phyloP scores from a whole-genome alignment of 1,139 yeast genomes.

The Geotrichum candidum region DNA sequence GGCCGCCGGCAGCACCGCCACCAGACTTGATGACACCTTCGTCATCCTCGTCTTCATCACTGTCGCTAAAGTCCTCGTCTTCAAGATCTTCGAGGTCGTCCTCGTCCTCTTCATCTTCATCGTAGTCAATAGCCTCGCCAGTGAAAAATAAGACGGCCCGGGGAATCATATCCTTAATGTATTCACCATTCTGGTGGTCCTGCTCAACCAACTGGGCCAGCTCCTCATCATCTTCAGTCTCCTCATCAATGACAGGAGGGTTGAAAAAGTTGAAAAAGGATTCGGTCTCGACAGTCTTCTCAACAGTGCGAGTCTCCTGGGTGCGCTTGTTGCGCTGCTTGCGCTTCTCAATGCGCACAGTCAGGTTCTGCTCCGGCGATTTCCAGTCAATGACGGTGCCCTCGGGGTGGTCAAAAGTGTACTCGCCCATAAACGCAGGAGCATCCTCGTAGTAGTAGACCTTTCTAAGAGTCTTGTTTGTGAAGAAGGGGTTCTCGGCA shows the following conservation, averaged over 20 bases:
- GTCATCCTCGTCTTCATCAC: conserved; percentile 32
- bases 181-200: conserved; percentile 95
- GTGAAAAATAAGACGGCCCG: conserved; percentile 98
- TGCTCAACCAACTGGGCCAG: conserved; percentile 73
- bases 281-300: conserved; percentile 85
- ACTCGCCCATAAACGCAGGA: conserved; percentile 71
- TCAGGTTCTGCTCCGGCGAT: conserved; percentile 72
- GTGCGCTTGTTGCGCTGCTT: conserved; percentile 98
- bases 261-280: conserved; percentile 93
- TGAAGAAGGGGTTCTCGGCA: conserved; percentile 67
- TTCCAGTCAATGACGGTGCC: conserved; percentile 86
- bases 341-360: conserved; percentile 84
- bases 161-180: conserved; percentile 92
- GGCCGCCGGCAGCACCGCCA: conserved; percentile 29
- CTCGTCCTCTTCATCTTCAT: conserved; percentile 49
- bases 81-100: conserved; percentile 45
- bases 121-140: conserved; percentile 74
- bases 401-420: conserved; percentile 93
- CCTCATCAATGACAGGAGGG: conserved; percentile 59
- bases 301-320: conserved; percentile 93
- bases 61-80: conserved; percentile 42
- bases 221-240: conserved; percentile 42
- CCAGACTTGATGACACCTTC: conserved; percentile 12
- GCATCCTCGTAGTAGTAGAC: conserved; percentile 62
- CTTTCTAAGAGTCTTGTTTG: conserved; percentile 66